A percentile compares a stretch with the other conserved stretches of the same genome.
phyloP scores from a whole-genome alignment of 2,329 filamentous ascomycete genomes.

The Dendryphion nanum region DNA sequence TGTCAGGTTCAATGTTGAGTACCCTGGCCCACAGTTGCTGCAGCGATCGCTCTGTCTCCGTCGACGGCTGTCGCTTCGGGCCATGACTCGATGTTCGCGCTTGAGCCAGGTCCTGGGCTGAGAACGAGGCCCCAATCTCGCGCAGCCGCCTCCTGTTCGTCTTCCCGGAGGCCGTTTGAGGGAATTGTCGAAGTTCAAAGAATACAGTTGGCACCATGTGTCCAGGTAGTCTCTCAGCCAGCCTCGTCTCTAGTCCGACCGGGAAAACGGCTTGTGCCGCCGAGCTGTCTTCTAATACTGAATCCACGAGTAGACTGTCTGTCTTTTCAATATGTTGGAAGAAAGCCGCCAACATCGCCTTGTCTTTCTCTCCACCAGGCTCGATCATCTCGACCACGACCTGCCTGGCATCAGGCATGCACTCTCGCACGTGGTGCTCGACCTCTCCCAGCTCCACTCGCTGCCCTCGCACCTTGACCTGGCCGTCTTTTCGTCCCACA shows the following conservation, averaged over 20 bases:
- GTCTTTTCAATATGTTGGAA: constrained; percentile 4
- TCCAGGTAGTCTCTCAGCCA: too few relatives aligned
- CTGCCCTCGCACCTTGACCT: constrained; percentile 13
- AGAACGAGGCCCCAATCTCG: too few relatives aligned
- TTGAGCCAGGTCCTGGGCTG: too few relatives aligned
- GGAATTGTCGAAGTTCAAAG: constrained; percentile 10
- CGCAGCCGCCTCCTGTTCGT: too few relatives aligned
- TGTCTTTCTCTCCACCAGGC: not conserved
- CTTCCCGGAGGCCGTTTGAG: constrained; percentile 6
- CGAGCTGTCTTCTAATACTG: not conserved
- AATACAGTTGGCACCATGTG: constrained; percentile 14
- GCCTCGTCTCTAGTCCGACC: not conserved
- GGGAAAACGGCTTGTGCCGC: not conserved
- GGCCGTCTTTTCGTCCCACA: constrained; percentile 9
- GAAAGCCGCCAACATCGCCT: not conserved
- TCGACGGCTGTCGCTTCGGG: too few relatives aligned
- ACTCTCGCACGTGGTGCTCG: constrained; percentile 9
- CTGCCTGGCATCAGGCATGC: too few relatives aligned
- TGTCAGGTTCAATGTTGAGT: constrained; percentile 6
- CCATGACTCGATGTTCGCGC: too few relatives aligned
- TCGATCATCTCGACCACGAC: too few relatives aligned
- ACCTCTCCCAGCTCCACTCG: constrained; percentile 13
- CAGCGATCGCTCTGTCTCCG: too few relatives aligned
- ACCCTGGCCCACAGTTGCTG: too few relatives aligned
- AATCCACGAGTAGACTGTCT: constrained; percentile 1